A percentile compares a stretch with the other conserved stretches of the same genome.
phyloP scores from a whole-genome alignment of 345 rosid species.

The Gossypium australe region DNA sequence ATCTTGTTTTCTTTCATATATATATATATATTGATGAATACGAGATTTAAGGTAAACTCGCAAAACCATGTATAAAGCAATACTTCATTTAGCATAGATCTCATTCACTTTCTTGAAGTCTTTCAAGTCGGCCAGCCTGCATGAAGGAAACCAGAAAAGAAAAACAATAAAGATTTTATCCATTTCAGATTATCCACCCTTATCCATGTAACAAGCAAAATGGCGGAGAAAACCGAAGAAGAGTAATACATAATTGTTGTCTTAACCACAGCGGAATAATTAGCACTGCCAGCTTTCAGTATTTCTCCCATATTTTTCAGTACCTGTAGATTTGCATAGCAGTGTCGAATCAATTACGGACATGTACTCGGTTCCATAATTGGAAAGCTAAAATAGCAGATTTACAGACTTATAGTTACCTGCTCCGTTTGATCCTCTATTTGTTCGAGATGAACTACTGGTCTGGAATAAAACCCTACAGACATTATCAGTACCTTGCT shows the following conservation, averaged over 20 bases:
- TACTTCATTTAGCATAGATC: constrained; percentile 25
- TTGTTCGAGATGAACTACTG: constrained; percentile 23
- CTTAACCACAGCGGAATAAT: constrained; percentile 12
- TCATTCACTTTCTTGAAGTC: constrained; percentile 96
- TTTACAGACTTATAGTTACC: background rate
- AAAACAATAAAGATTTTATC: background rate
- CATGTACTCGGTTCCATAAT: background rate
- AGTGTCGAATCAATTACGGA: background rate
- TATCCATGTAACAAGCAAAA: background rate
- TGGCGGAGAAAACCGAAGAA: background rate
- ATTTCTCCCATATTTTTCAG: constrained; percentile 15
- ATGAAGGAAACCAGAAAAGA: background rate
- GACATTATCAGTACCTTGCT: constrained; percentile 12
- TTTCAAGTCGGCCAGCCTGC: constrained; percentile 85
- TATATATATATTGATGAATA: no score
- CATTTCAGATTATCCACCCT: background rate
- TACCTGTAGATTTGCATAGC: background rate
- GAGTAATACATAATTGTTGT: constrained; percentile 7
- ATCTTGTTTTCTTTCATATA: background rate
- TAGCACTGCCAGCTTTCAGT: constrained; percentile 7
- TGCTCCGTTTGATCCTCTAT: constrained; percentile 11
- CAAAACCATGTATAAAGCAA: background rate
- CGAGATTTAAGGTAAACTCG: background rate
- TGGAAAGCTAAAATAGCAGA: background rate
- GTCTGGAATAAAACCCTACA: constrained; percentile 41